A percentile compares a stretch with the other conserved stretches of the same genome.
Conservation (phyloP, 345 rosid genomes). For the Lumnitzera littorea region DNA sequence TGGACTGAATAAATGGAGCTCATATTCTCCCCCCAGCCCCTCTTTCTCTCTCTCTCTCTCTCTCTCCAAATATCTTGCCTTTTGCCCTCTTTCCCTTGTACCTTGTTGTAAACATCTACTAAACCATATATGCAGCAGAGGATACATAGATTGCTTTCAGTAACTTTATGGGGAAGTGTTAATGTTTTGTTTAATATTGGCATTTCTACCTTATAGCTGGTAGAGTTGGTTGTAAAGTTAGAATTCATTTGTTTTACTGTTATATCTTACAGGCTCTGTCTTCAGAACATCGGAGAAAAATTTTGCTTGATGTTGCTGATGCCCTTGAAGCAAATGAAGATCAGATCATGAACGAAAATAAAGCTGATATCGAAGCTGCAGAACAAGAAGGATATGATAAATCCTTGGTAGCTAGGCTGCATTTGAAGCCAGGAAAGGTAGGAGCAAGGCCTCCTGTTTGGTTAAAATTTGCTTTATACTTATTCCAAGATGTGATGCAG, state of each 20-base stretch:
- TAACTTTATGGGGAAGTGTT: no score
- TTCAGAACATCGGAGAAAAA: conserved; percentile 61
- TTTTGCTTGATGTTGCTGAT: conserved; percentile 74
- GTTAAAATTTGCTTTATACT: not conserved
- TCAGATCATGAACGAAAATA: conserved; percentile 56
- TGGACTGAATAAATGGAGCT: no score
- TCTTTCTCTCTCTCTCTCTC: no score
- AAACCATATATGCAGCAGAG: no score
- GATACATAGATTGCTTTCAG: no score
- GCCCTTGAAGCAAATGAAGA: conserved; percentile 80
- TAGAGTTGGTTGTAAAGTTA: no score
- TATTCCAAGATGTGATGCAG: conserved; percentile 1
- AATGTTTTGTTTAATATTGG: no score
- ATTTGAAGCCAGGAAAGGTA: conserved; percentile 87
- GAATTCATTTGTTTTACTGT: not conserved
- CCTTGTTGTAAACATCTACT: no score
- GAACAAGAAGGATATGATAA: conserved; percentile 66
- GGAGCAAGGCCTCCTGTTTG: conserved; percentile 1
- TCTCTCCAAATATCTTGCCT: no score
- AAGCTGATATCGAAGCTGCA: conserved; percentile 77
- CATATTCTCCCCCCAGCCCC: no score
- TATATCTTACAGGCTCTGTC: conserved; percentile 48
- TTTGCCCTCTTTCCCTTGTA: no score
- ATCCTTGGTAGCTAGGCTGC: conserved; percentile 73
- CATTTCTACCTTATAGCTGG: no score